A percentile compares a stretch with the other conserved stretches of the same genome.
phyloP scores from a whole-genome alignment of 2,329 filamentous ascomycete species.

The Cordyceps farinosa region DNA sequence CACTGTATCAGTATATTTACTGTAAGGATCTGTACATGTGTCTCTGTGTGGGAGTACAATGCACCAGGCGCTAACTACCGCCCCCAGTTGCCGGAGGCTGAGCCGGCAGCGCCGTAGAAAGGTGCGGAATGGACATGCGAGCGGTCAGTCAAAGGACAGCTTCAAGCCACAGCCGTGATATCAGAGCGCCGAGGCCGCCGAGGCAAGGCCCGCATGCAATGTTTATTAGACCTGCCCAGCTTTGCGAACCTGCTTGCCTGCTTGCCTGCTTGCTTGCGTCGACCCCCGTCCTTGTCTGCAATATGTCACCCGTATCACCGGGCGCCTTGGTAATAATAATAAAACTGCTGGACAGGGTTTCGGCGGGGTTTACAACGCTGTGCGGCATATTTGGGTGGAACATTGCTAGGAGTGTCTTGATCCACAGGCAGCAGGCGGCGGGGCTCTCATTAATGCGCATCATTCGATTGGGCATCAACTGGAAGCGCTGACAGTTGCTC shows the following conservation, averaged over 20 bases:
- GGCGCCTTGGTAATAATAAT: background rate
- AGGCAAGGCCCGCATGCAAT: background rate
- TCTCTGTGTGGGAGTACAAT: background rate
- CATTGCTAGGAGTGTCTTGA: background rate
- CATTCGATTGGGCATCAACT: constrained; percentile 17
- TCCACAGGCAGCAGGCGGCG: constrained; percentile 8
- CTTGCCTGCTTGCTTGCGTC: too few species aligned
- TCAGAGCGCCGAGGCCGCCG: background rate
- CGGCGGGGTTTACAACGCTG: background rate
- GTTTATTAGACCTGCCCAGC: background rate
- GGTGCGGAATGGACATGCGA: background rate
- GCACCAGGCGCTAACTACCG: background rate
- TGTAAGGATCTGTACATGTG: background rate
- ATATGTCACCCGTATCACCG: background rate
- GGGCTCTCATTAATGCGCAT: constrained; percentile 17
- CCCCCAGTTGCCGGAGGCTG: constrained; percentile 1
- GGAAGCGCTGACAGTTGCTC: constrained; percentile 3
- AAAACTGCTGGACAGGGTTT: background rate
- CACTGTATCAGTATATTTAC: background rate
- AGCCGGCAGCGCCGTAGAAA: background rate
- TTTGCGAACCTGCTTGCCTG: background rate
- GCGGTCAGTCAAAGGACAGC: constrained; percentile 1
- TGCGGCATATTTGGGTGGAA: constrained; percentile 15
- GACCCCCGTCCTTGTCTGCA: background rate
- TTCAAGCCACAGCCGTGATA: background rate